These are phyloP conservation scores for Xylaria arbuscula DNA, from an alignment of 2,329 filamentous ascomycete species.

Conservation along the genomic window DNA sequence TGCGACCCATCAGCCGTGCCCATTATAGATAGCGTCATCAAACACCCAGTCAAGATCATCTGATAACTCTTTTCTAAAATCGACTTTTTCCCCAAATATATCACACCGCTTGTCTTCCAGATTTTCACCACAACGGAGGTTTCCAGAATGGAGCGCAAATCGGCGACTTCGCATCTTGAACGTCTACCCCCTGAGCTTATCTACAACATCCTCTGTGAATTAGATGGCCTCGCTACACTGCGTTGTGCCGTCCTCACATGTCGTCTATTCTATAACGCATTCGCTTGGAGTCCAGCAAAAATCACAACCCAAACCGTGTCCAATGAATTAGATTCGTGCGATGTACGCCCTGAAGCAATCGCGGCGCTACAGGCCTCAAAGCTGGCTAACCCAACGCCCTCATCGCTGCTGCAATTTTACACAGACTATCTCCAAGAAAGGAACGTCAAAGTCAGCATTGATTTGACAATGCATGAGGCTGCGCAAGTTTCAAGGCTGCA, in stretches of 20 bases:
- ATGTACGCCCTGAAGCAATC: slow-evolving; percentile 32
- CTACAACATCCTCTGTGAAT: slow-evolving; percentile 28
- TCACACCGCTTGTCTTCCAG: too few relatives aligned
- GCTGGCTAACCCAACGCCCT: slow-evolving; percentile 22
- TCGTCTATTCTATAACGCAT: slow-evolving; percentile 22
- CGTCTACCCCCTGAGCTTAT: slow-evolving; percentile 30
- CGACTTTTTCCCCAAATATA: too few relatives aligned
- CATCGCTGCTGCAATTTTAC: slow-evolving; percentile 25
- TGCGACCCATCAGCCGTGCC: too few relatives aligned
- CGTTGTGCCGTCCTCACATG: slow-evolving; percentile 30
- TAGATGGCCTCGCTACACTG: slow-evolving; percentile 22
- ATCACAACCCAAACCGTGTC: slow-evolving; percentile 24
- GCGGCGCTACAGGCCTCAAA: slow-evolving; percentile 29
- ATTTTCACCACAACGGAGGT: neutral
- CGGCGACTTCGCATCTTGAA: slow-evolving; percentile 26
- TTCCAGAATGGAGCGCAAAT: slow-evolving; percentile 23
- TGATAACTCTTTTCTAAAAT: too few relatives aligned
- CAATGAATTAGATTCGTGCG: slow-evolving; percentile 32
- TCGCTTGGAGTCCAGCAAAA: slow-evolving; percentile 17
- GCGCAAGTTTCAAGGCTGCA: slow-evolving; percentile 23
- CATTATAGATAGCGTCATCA: too few relatives aligned
- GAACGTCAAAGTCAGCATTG: slow-evolving; percentile 20
- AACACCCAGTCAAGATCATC: too few relatives aligned
- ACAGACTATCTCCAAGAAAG: slow-evolving; percentile 25
- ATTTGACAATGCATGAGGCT: slow-evolving; percentile 26